Evolutionary conservation across 768 basidiomycete genomes (phyloP).

Genomic region (Suillus luteus): DNA sequence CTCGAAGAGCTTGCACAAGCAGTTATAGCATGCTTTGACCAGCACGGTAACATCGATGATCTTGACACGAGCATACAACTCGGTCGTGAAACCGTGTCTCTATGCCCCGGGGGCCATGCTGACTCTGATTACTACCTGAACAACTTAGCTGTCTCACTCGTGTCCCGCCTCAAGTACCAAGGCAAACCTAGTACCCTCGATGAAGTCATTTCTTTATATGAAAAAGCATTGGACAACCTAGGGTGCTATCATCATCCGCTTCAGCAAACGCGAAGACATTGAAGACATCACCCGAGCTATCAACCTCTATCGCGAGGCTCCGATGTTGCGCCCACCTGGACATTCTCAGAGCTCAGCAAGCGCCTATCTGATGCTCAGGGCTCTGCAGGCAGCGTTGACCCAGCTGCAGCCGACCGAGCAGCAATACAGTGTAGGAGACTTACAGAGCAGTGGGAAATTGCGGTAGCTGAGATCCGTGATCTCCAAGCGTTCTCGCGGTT

Average conservation of each 20-base stretch:
- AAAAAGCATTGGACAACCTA: not conserved
- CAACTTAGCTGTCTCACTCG: not conserved
- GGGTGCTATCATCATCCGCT: not conserved
- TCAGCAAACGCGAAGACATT: not conserved
- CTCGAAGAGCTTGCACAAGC: not conserved
- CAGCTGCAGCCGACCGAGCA: too few species aligned
- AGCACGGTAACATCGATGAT: too few species aligned
- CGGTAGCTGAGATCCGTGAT: too few species aligned
- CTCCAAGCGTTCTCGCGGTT: too few species aligned
- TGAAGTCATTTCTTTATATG: not conserved
- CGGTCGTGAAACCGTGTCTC: too few species aligned
- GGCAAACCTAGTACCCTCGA: not conserved
- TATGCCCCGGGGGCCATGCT: too few species aligned
- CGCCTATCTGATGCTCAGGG: too few species aligned
- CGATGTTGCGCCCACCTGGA: not conserved
- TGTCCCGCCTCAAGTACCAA: not conserved
- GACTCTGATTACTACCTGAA: not conserved
- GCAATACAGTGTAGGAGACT: too few species aligned
- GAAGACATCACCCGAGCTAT: not conserved
- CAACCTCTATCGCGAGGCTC: not conserved
- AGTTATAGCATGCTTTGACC: not conserved
- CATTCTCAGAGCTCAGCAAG: not conserved
- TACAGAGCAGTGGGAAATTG: too few species aligned
- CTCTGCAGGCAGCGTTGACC: too few species aligned
- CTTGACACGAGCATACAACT: too few species aligned